These are phyloP conservation scores for Hanseniaspora lachancei DNA, from an alignment of 805 yeast genomes.

Conservation along the genomic window DNA sequence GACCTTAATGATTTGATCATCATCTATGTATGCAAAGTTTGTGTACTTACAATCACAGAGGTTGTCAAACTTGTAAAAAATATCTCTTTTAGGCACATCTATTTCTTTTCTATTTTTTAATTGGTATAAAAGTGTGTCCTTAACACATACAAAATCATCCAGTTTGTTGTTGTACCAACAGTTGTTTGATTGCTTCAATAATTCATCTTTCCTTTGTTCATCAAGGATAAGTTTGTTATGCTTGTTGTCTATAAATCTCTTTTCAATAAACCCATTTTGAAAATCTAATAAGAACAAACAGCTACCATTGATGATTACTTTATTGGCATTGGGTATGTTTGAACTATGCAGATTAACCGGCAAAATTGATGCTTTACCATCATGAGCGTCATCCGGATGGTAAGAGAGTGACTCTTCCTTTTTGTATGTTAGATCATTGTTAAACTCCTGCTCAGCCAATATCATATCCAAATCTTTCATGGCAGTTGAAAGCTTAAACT, in stretches of 20 bases:
- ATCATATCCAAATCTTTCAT: slow-evolving; percentile 7
- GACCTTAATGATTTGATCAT: not conserved
- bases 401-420: not conserved
- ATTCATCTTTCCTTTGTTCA: not conserved
- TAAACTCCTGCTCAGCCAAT: not conserved
- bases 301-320: not conserved
- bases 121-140: not conserved
- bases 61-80: not conserved
- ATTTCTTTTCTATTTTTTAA: not conserved
- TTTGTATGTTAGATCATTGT: not conserved
- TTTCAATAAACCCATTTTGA: slow-evolving; percentile 5
- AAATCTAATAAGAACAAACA: not conserved
- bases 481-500: not conserved
- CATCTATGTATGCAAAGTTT: slow-evolving; percentile 3
- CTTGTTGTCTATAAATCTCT: not conserved
- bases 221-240: not conserved
- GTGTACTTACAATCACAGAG: slow-evolving; percentile 4
- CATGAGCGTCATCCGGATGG: not conserved
- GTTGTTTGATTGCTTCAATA: not conserved
- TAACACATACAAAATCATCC: not conserved
- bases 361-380: not conserved
- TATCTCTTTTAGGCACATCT: not conserved
- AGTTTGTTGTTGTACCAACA: slow-evolving; percentile 2
- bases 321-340: not conserved
- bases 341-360: not conserved